phyloP scores from a whole-genome alignment of 345 rosid species.

The Eucalyptus tenuipes region DNA sequence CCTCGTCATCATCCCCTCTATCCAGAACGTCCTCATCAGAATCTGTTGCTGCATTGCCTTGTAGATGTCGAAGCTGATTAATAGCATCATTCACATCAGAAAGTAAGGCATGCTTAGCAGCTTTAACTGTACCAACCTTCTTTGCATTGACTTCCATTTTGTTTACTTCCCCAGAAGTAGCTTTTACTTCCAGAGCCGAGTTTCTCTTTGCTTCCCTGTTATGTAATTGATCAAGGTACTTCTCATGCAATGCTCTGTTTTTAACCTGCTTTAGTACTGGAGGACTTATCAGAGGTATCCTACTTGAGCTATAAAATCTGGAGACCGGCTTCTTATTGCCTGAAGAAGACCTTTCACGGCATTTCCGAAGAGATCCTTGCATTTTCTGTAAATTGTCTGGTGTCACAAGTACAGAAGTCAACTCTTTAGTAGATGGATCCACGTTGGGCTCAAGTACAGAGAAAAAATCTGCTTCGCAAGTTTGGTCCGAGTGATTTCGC shows the following conservation, averaged over 20 bases:
- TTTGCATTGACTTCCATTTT: neutral
- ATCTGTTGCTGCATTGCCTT: constrained; percentile 14
- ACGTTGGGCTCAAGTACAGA: constrained; percentile 55
- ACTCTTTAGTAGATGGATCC: constrained; percentile 5
- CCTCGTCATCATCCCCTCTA: constrained; percentile 18
- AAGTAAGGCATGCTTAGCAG: constrained; percentile 12
- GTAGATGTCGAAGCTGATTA: constrained; percentile 36
- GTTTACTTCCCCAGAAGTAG: constrained; percentile 34
- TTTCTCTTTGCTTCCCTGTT: constrained; percentile 76
- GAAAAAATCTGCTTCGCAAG: constrained; percentile 51
- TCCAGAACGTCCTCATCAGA: constrained; percentile 7
- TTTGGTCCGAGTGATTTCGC: constrained; percentile 27
- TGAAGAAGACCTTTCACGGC: constrained; percentile 23
- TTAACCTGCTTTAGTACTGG: constrained; percentile 70
- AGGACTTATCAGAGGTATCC: constrained; percentile 34
- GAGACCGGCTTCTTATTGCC: constrained; percentile 15
- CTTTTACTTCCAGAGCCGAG: constrained; percentile 8
- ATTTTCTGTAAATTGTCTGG: constrained; percentile 27
- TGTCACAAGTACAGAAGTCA: constrained; percentile 10
- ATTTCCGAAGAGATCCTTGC: constrained; percentile 27
- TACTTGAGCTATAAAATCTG: constrained; percentile 17
- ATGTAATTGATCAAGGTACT: constrained; percentile 73
- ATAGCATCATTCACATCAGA: constrained; percentile 29
- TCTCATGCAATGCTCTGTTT: constrained; percentile 74
- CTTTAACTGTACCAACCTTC: constrained; percentile 24